Percentiles rank a stretch among this genome's conserved stretches.
phyloP scores from a whole-genome alignment of 257 asterid species.

The Hygrophila difformis region DNA sequence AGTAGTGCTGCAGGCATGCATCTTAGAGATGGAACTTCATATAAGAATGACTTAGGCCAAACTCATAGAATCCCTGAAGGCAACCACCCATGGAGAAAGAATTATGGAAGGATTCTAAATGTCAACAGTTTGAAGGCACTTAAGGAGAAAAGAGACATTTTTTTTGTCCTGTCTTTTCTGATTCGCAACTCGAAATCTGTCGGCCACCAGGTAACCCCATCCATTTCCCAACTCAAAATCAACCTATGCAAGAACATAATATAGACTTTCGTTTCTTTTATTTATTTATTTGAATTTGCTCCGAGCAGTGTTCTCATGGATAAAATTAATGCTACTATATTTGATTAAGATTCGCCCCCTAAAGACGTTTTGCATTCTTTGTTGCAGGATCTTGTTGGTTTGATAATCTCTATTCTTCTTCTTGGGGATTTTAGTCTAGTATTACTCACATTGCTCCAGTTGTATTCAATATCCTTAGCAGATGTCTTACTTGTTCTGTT shows the following conservation, averaged over 20 bases:
- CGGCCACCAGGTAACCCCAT: conserved; percentile 79
- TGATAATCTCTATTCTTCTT: conserved; percentile 88
- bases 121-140: conserved; percentile 59
- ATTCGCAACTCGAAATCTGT: conserved; percentile 90
- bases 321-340: neutral
- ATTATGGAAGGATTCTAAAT: conserved; percentile 61
- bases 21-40: conserved; percentile 37
- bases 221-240: neutral
- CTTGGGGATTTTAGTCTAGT: conserved; percentile 97
- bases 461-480: conserved; percentile 80
- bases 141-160: conserved; percentile 69
- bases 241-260: no score
- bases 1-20: conserved; percentile 29
- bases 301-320: no score
- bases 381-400: conserved; percentile 97
- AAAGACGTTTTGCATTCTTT: neutral
- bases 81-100: conserved; percentile 40
- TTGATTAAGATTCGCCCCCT: no score
- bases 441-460: conserved; percentile 91
- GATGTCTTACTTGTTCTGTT: conserved; percentile 82
- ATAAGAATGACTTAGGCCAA: conserved; percentile 30
- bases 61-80: conserved; percentile 32
- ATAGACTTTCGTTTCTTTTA: no score
- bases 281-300: no score
- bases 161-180: conserved; percentile 68